Base-by-base conservation (phyloP, 1,284 basidiomycete genomes). In the Cryptococcus sp. region DNA sequence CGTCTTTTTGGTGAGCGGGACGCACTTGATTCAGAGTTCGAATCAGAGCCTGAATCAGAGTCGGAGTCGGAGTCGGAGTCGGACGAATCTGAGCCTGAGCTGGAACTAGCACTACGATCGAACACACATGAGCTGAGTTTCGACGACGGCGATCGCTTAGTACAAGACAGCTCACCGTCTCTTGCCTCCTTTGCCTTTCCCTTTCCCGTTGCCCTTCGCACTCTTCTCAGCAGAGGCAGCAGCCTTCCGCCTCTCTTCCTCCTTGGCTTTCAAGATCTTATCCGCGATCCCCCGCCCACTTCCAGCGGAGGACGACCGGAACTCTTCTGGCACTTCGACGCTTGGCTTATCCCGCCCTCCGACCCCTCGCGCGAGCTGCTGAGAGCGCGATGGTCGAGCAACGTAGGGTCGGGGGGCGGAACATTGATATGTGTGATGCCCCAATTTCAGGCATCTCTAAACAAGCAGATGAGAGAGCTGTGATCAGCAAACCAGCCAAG, bases 341-440 rank as follows among this genome's bases (percentile, higher is more conserved):
- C 62, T 68, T 1, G 75, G 76, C 57, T 64, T 61, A 40, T 71
- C 73, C 5, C 70, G 54, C 38, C 63, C 60, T 16, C 53, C 66
- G 22, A 63, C 46, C 25, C 68, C 69, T 45, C 58, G 25, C 3
- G 63, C 63, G 17, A 79, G 63, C 52, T 74, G 71, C 54, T 78
- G 71, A 0, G 72, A 66, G 3, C 76, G 69, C 3, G 72, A 72
- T 13, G 75, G 74, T 15, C 79, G 61, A 15, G 79, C 60, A 7
- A 68, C 64, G 58, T 79, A 80, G 1, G 75, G 73, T 5, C 66
- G 62, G 8, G 76, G 48, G 54, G 73, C 72, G 47, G 64, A 67
- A 63, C 79, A 80, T 65, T 80, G 71, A 67, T 77, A 80, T 5
- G 79, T 79, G 59, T 73, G 69, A 66, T 80, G 76, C 3, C 76